These are phyloP conservation scores for Tricholoma sp. DNA, from an alignment of 768 basidiomycete genomes.

Conservation along the genomic window DNA sequence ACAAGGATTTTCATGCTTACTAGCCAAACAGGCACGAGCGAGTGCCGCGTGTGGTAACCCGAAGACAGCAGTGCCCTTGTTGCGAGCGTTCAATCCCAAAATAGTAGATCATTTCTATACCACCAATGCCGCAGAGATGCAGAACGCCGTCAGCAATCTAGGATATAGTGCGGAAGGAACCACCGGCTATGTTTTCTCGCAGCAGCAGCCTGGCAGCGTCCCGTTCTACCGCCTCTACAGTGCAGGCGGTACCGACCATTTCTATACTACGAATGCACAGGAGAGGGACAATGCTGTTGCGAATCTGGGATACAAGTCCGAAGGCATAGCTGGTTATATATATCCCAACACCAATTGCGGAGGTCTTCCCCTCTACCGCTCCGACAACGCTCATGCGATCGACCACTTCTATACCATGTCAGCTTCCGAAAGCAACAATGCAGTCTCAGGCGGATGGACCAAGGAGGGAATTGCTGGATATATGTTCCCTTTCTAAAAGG, in stretches of 20 bases:
- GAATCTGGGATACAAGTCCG: neutral
- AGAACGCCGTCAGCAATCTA: conserved; percentile 6
- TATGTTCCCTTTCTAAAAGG: neutral
- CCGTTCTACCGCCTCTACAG: too few species aligned
- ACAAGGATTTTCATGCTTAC: neutral
- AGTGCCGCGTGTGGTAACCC: conserved; percentile 9
- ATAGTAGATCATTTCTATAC: conserved; percentile 12
- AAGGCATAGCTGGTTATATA: neutral
- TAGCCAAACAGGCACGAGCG: neutral
- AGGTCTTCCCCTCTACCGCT: neutral
- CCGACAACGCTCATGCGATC: neutral
- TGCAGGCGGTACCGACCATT: too few species aligned
- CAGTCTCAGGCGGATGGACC: neutral
- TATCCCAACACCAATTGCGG: neutral
- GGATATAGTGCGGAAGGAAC: conserved; percentile 13
- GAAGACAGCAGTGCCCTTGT: conserved; percentile 4
- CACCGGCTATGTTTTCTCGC: conserved; percentile 9
- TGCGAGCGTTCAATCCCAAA: neutral
- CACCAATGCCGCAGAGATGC: conserved; percentile 8
- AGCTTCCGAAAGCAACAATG: neutral
- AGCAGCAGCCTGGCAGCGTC: too few species aligned
- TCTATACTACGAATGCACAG: too few species aligned
- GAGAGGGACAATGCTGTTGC: too few species aligned
- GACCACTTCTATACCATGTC: neutral
- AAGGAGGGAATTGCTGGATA: neutral